phyloP scores from a whole-genome alignment of 768 basidiomycete species.

The Neoboletus subvelutipes region DNA sequence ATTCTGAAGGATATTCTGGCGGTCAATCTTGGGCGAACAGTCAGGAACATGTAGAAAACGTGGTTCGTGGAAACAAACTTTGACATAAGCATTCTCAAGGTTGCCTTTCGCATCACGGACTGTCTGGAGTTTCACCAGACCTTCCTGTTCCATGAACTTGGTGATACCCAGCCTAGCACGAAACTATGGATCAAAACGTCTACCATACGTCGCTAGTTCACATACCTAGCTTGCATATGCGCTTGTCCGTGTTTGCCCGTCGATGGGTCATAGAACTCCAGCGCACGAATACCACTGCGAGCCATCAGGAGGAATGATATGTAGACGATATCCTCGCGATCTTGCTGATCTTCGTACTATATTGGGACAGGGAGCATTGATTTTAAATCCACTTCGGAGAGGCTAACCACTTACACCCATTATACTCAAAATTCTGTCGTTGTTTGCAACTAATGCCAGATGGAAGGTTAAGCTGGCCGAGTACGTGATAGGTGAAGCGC shows the following conservation, averaged over 20 bases:
- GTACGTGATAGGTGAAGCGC: not conserved
- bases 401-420: constrained; percentile 59
- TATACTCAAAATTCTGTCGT: constrained; percentile 72
- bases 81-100: constrained; percentile 68
- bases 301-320: constrained; percentile 85
- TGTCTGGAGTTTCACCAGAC: constrained; percentile 70
- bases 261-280: constrained; percentile 81
- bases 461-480: not conserved
- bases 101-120: constrained; percentile 54
- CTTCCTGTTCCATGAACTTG: constrained; percentile 69
- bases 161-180: constrained; percentile 71
- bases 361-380: not conserved
- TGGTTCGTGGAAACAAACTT: constrained; percentile 42
- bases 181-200: not conserved
- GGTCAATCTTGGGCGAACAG: constrained; percentile 56
- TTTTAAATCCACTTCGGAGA: not conserved
- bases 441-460: constrained; percentile 57
- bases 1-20: constrained; percentile 58
- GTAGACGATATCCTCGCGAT: constrained; percentile 76
- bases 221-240: constrained; percentile 86
- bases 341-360: constrained; percentile 66
- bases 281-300: constrained; percentile 72
- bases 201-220: not conserved
- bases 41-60: not conserved
- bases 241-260: constrained; percentile 86